Evolutionary conservation across 345 rosid species (phyloP).

Genomic region (Luvunga scandens): DNA sequence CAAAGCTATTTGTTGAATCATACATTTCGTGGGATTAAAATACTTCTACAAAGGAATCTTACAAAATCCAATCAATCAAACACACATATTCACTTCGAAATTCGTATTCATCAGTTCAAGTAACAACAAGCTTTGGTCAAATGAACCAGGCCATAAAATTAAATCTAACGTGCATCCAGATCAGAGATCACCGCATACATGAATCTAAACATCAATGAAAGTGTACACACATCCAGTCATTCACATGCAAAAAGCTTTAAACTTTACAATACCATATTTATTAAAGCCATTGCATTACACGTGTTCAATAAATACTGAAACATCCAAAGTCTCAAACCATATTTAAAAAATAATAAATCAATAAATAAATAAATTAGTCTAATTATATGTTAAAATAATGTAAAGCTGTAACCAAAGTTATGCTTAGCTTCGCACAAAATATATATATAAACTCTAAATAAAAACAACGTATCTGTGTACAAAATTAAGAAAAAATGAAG

Average conservation of each 20-base stretch:
- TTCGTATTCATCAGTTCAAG: neutral
- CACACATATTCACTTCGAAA: neutral
- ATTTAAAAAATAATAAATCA: neutral
- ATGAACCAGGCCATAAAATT: neutral
- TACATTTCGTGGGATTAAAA: neutral
- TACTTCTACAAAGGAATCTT: neutral
- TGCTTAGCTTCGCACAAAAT: neutral
- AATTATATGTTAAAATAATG: neutral
- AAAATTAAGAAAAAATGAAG: neutral
- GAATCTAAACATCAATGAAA: neutral
- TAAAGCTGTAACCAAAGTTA: neutral
- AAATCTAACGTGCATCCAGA: neutral
- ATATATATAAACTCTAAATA: neutral
- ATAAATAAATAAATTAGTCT: neutral
- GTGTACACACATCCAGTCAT: neutral
- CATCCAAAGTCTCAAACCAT: neutral
- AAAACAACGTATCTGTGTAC: neutral
- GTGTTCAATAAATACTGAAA: neutral
- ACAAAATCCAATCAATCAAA: neutral
- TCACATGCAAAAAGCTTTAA: neutral
- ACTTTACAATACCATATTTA: neutral
- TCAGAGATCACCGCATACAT: neutral
- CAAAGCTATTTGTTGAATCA: neutral
- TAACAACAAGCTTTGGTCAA: neutral
- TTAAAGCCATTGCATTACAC: conserved; percentile 1